phyloP scores from a whole-genome alignment of 805 yeast species.

The Teunomyces cretensis region DNA sequence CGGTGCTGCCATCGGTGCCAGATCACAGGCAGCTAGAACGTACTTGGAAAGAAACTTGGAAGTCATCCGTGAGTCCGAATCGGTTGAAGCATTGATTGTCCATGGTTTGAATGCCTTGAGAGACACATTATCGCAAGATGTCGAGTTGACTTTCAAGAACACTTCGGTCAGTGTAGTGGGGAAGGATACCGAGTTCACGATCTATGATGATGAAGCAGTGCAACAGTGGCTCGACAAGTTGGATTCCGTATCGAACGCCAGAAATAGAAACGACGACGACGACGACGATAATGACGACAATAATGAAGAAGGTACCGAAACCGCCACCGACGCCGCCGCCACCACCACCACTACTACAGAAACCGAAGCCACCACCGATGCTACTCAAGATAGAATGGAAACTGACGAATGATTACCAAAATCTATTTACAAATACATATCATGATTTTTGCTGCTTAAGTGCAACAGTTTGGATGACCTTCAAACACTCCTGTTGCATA shows the following conservation, averaged over 20 bases:
- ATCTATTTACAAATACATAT: constrained; percentile 5
- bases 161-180: constrained; percentile 95
- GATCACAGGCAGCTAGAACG: constrained; percentile 98
- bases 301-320: constrained; percentile 15
- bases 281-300: constrained; percentile 28
- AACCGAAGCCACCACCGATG: constrained; percentile 13
- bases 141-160: constrained; percentile 79
- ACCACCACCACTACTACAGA: constrained; percentile 11
- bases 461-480: constrained; percentile 41
- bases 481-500: constrained; percentile 38
- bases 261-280: constrained; percentile 47
- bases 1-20: constrained; percentile 96
- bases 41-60: constrained; percentile 86
- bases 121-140: constrained; percentile 93
- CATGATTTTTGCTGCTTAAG: constrained; percentile 25
- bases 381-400: constrained; percentile 37
- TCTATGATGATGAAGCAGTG: constrained; percentile 85
- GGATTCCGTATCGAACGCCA: constrained; percentile 61
- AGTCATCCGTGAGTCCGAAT: constrained; percentile 55
- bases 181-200: constrained; percentile 65
- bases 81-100: constrained; percentile 72
- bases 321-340: constrained; percentile 12
- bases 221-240: constrained; percentile 77
- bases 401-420: constrained; percentile 28
- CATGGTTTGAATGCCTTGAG: constrained; percentile 89